Evolutionary conservation across 805 yeast genomes (phyloP), one percentile per base, ranked within the genome.

Genomic region (Pichia nakasei): DNA sequence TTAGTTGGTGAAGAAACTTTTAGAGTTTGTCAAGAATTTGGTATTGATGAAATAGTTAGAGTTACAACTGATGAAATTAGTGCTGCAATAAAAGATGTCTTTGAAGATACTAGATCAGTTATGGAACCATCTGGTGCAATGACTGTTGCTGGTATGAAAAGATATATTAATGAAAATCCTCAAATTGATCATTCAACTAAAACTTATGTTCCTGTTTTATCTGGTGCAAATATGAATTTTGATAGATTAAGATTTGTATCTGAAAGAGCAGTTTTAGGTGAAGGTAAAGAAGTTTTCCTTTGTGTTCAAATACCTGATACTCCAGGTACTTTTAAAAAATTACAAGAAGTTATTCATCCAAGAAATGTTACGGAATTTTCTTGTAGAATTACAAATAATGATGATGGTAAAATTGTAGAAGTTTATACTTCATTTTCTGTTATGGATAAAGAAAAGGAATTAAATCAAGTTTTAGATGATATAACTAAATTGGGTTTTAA

Each of bases 151-250:
- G 99, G 97, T 43, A 64, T 89, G 71, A 87, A 86, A 59, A 82
- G 81, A 55, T 93, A 88, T 60, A 73, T 91, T 33, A 70, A 75
- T 21, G 60, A 65, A 22, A 79, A 82, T 54, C 83, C 85, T 9
- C 85, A 83, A 43, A 70, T 79, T 34, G 85, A 83, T 54, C 94
- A 85, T 56, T 66, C 78, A 4, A 65, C 70, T 39, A 75, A 80
- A 50, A 79, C 86, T 1, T 88, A 86, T 56, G 82, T 85, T 34
- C 91, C 97, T 7, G 73, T 93, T 20, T 70, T 93, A 45, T 83
- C 95, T 19, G 99, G 99, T 47, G 99, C 99, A 31, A 93, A 93
- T 65, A 89, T 93, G 95, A 91, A 94, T 68, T 93, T 93, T 60
- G 98, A 91, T 64, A 76, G 99, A 56, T 72, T 93, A 56, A 75